phyloP scores from a whole-genome alignment of 208 protist genomes.

The Trypanosoma caninum region DNA sequence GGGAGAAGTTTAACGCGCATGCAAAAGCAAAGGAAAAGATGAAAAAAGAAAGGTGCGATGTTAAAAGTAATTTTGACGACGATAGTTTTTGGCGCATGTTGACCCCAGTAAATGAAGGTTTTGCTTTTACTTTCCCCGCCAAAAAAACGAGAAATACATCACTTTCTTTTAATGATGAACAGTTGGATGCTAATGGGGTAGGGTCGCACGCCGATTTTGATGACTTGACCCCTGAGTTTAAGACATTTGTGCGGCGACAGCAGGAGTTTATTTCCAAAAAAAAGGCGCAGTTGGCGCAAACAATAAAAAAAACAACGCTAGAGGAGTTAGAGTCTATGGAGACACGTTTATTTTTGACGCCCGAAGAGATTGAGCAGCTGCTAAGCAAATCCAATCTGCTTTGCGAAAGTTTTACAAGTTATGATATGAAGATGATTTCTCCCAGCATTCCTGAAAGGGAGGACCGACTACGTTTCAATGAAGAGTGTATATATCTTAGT shows the following conservation, averaged over 20 bases:
- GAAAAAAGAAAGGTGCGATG: not conserved
- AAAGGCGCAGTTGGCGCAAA: conserved; percentile 30
- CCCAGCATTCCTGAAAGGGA: conserved; percentile 74
- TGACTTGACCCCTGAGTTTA: conserved; percentile 72
- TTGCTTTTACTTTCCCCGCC: conserved; percentile 62
- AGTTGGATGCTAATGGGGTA: conserved; percentile 49
- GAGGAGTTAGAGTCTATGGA: conserved; percentile 81
- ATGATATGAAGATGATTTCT: conserved; percentile 65
- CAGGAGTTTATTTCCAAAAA: conserved; percentile 87
- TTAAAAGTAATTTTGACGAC: conserved; percentile 4
- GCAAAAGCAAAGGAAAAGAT: not conserved
- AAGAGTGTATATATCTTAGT: conserved; percentile 76
- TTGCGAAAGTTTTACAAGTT: conserved; percentile 59
- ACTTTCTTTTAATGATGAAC: conserved; percentile 1
- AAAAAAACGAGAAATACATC: conserved; percentile 25
- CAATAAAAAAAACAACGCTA: conserved; percentile 53
- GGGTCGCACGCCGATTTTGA: conserved; percentile 61
- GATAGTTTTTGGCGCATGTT: conserved; percentile 25
- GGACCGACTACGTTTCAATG: conserved; percentile 51
- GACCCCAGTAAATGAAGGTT: conserved; percentile 48
- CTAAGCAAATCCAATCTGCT: conserved; percentile 57
- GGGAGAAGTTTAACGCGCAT: not conserved
- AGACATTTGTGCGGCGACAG: conserved; percentile 79
- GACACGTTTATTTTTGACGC: conserved; percentile 65
- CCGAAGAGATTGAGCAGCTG: conserved; percentile 71